These are phyloP conservation scores for Takashimella tepidaria DNA, from an alignment of 1,284 basidiomycete genomes.

Conservation along the genomic window DNA sequence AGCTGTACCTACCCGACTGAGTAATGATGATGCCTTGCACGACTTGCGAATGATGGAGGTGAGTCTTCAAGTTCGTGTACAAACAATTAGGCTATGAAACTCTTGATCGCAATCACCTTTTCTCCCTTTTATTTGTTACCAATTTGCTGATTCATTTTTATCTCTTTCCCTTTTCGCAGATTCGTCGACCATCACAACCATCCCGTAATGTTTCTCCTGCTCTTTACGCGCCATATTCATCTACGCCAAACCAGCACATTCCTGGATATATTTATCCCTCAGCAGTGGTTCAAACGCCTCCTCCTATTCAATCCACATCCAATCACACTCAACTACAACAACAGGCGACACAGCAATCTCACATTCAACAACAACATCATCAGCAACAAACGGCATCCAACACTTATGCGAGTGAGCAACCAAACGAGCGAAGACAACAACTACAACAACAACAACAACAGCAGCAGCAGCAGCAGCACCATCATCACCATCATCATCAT, in stretches of 20 bases:
- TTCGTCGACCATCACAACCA: conserved; percentile 2
- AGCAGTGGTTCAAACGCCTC: neutral
- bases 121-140: neutral
- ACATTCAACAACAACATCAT: neutral
- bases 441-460: too few relatives aligned
- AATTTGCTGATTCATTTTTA: neutral
- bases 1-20: conserved; percentile 29
- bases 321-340: conserved; percentile 3
- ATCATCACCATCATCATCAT: neutral
- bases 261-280: neutral
- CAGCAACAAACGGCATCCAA: too few relatives aligned
- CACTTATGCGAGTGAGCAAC: too few relatives aligned
- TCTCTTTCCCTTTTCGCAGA: conserved; percentile 1
- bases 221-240: conserved; percentile 15
- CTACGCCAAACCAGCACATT: conserved; percentile 3
- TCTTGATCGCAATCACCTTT: too few relatives aligned
- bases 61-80: conserved; percentile 11
- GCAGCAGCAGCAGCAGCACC: neutral
- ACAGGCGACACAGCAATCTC: conserved; percentile 1
- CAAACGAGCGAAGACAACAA: too few relatives aligned
- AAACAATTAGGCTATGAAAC: too few relatives aligned
- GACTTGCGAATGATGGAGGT: conserved; percentile 45
- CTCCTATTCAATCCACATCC: neutral
- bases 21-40: conserved; percentile 26
- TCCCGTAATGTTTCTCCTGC: conserved; percentile 36